These are phyloP conservation scores for Panicum virgatum DNA, from an alignment of 202 grass and related monocot species.

Conservation along the genomic window DNA sequence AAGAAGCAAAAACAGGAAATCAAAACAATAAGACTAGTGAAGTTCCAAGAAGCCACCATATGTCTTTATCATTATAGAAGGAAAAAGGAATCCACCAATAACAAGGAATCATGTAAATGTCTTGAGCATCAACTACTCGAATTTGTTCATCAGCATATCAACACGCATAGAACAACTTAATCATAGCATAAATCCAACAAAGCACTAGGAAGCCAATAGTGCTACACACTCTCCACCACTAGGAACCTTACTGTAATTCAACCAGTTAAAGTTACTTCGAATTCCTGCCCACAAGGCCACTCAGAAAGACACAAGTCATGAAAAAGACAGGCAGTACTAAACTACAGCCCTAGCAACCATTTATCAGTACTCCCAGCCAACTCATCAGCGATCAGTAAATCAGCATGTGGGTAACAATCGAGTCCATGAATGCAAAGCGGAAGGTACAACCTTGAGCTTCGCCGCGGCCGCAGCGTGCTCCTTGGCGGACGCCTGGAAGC, in stretches of 20 bases:
- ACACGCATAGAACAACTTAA: background rate
- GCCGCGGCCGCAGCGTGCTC: conserved; percentile 54
- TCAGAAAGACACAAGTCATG: background rate
- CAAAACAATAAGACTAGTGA: background rate
- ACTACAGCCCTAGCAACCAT: background rate
- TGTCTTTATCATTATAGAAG: background rate
- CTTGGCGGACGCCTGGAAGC: conserved; percentile 68
- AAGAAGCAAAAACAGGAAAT: background rate
- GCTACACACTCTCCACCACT: background rate
- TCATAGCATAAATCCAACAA: background rate
- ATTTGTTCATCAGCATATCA: background rate
- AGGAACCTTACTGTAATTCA: background rate
- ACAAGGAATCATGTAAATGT: background rate
- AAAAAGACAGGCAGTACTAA: background rate
- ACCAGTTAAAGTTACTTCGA: background rate
- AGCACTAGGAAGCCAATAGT: background rate
- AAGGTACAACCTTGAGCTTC: conserved; percentile 67
- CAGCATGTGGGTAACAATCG: background rate
- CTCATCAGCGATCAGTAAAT: conserved; percentile 6
- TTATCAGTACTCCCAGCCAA: background rate
- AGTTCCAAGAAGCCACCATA: background rate
- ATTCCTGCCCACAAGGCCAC: background rate
- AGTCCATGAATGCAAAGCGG: background rate
- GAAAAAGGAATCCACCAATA: background rate
- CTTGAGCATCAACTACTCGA: conserved; percentile 14